Evolutionary conservation across 441 rosid genomes (phyloP).

Genomic region (Populus hybrid): DNA sequence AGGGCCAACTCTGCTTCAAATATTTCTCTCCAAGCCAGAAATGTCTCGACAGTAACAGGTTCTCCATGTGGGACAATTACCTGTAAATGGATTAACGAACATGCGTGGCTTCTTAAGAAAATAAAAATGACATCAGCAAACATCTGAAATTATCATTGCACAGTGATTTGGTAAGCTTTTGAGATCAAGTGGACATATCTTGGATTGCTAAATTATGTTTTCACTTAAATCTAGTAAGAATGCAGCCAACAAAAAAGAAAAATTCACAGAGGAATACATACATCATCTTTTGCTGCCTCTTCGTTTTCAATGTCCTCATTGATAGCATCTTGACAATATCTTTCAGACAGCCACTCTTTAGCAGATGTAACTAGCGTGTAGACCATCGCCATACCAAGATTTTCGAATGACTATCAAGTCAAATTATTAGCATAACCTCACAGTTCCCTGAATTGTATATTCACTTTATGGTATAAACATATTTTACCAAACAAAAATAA

Average conservation of each 20-base stretch:
- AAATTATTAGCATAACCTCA: constrained; percentile 9
- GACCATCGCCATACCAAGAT: constrained; percentile 96
- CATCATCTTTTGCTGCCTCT: constrained; percentile 83
- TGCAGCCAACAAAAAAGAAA: constrained; percentile 2
- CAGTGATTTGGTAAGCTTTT: background rate
- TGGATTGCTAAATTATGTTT: background rate
- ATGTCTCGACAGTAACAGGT: constrained; percentile 89
- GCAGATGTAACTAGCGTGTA: constrained; percentile 90
- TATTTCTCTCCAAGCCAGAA: constrained; percentile 96
- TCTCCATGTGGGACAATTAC: constrained; percentile 96
- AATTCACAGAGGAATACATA: constrained; percentile 24
- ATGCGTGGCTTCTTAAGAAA: constrained; percentile 3
- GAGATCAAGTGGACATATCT: background rate
- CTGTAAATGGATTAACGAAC: constrained; percentile 28
- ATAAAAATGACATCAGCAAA: background rate
- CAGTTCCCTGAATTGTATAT: background rate
- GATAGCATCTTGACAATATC: constrained; percentile 57
- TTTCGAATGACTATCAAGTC: constrained; percentile 62
- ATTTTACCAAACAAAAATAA: background rate
- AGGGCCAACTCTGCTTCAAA: constrained; percentile 96
- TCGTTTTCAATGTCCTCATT: constrained; percentile 44
- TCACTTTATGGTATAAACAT: background rate
- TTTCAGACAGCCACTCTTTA: constrained; percentile 89
- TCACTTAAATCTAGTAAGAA: constrained; percentile 14
- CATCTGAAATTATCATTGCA: background rate